A percentile compares a stretch with the other conserved stretches of the same genome.
phyloP scores from a whole-genome alignment of 169 alveolate genomes.

The Eimeria brunetti region DNA sequence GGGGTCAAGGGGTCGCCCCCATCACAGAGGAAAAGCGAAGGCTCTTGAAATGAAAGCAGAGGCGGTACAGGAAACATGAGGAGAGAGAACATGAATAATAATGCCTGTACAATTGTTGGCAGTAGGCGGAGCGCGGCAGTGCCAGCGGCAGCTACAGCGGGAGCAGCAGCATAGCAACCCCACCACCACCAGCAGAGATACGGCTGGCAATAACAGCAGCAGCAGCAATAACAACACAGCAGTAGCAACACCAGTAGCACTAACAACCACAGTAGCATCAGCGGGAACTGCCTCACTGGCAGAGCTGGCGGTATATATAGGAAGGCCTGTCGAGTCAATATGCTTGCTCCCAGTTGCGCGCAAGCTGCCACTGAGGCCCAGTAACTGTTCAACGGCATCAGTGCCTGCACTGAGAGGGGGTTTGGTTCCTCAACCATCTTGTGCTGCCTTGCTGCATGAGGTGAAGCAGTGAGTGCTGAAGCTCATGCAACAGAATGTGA shows the following conservation, averaged over 20 bases:
- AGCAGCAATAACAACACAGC: not conserved
- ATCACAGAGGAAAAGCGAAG: not conserved
- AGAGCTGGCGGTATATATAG: not conserved
- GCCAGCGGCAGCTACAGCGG: not conserved
- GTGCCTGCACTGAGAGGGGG: not conserved
- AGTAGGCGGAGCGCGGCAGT: not conserved
- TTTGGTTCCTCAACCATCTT: not conserved
- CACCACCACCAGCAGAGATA: not conserved
- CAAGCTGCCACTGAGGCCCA: not conserved
- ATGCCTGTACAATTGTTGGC: not conserved
- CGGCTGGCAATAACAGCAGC: not conserved
- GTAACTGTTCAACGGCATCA: not conserved
- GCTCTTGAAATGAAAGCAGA: not conserved
- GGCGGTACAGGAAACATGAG: not conserved
- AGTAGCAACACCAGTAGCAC: not conserved
- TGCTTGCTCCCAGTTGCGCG: not conserved
- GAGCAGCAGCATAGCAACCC: not conserved
- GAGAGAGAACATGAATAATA: not conserved
- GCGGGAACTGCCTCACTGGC: not conserved
- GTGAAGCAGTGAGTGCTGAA: too few relatives aligned
- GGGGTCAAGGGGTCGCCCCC: too few relatives aligned
- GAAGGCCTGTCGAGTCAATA: not conserved
- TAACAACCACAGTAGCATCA: not conserved
- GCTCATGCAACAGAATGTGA: too few relatives aligned
- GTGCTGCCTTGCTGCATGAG: not conserved